A percentile compares a stretch with the other conserved stretches of the same genome.
Evolutionary conservation across 768 basidiomycete species (phyloP).

Genomic region (Asterophora parasitica): DNA sequence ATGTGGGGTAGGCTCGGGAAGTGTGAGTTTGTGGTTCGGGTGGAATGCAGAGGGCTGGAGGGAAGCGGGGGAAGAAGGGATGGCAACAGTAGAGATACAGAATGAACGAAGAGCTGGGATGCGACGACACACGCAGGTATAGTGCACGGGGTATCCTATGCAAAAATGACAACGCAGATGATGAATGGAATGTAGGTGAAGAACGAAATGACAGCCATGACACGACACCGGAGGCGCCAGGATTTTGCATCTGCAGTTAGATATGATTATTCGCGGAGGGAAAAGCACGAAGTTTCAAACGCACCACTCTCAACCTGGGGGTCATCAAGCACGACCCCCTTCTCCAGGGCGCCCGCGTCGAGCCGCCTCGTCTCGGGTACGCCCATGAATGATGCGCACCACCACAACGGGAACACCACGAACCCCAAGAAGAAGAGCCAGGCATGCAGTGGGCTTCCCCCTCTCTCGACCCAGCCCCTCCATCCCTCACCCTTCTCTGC

Average conservation of each 20-base stretch:
- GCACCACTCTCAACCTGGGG: conserved; percentile 57
- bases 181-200: conserved; percentile 80
- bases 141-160: conserved; percentile 7
- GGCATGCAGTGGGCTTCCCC: conserved; percentile 62
- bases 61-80: too few species aligned
- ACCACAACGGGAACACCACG: conserved; percentile 62
- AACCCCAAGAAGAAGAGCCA: conserved; percentile 81
- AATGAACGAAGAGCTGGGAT: not conserved
- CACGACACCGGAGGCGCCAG: conserved; percentile 73
- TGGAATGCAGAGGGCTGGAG: not conserved
- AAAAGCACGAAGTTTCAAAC: too few species aligned
- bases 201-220: conserved; percentile 63
- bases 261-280: not conserved
- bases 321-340: conserved; percentile 70
- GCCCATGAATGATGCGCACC: conserved; percentile 44
- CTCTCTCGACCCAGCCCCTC: conserved; percentile 38
- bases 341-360: conserved; percentile 53
- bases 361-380: conserved; percentile 62
- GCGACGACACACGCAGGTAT: not conserved
- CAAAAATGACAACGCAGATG: conserved; percentile 65
- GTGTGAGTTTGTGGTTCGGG: not conserved
- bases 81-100: conserved; percentile 6
- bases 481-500: conserved; percentile 28
- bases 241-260: conserved; percentile 53
- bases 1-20: not conserved